Evolutionary conservation across 805 yeast species (phyloP).

Genomic region (Wickerhamiella hasegawae): DNA sequence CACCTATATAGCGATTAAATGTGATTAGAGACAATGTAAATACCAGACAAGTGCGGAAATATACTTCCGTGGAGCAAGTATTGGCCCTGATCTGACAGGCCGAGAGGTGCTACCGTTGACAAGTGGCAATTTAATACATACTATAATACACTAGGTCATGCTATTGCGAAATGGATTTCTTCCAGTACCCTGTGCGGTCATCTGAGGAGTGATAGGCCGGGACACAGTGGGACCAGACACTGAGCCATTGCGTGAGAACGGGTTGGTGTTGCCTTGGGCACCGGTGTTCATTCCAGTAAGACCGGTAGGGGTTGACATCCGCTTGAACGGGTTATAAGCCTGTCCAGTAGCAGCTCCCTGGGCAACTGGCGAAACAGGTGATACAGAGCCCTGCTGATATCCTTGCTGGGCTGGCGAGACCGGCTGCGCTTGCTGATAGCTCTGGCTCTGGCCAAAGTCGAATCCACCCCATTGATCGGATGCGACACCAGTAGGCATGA

Average conservation of each 20-base stretch:
- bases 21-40: not conserved
- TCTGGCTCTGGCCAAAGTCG: constrained; percentile 1
- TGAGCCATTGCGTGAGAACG: too few relatives aligned
- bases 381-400: not conserved
- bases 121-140: not conserved
- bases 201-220: constrained; percentile 1
- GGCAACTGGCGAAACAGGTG: not conserved
- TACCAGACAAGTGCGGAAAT: too few relatives aligned
- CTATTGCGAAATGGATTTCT: not conserved
- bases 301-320: not conserved
- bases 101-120: too few relatives aligned
- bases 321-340: not conserved
- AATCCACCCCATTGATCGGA: not conserved
- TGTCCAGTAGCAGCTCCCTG: not conserved
- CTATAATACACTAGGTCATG: not conserved
- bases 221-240: not conserved
- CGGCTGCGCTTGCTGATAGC: not conserved
- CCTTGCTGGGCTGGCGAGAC: not conserved
- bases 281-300: too few relatives aligned
- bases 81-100: too few relatives aligned
- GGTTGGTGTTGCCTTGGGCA: too few relatives aligned
- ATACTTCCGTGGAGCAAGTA: too few relatives aligned
- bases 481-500: too few relatives aligned
- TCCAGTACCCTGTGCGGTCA: constrained; percentile 1
- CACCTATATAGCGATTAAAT: too few relatives aligned